phyloP scores from a whole-genome alignment of 192 early-diverging fungal genomes.

The Podila epigama region DNA sequence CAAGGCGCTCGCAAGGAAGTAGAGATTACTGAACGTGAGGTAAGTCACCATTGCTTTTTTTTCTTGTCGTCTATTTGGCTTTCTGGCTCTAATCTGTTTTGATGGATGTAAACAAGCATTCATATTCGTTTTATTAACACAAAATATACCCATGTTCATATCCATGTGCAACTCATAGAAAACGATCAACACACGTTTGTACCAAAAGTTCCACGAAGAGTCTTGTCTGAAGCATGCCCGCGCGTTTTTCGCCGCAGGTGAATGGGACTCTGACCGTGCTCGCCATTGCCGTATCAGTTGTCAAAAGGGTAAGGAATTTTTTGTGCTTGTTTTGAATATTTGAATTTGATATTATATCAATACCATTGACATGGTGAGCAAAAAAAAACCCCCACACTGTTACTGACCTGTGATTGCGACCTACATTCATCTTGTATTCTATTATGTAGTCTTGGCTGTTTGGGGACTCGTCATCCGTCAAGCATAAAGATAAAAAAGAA shows the following conservation, averaged over 20 bases:
- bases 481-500: slow-evolving; percentile 13
- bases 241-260: slow-evolving; percentile 56
- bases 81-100: neutral
- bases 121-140: slow-evolving; percentile 7
- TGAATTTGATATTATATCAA: neutral
- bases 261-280: slow-evolving; percentile 59
- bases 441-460: slow-evolving; percentile 22
- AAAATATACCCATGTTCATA: too few relatives aligned
- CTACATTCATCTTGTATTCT: neutral
- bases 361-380: neutral
- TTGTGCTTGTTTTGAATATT: neutral
- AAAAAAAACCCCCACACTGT: neutral
- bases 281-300: slow-evolving; percentile 53
- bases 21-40: slow-evolving; percentile 54
- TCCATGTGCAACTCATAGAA: slow-evolving; percentile 47
- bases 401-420: neutral
- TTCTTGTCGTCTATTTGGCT: neutral
- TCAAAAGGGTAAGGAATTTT: slow-evolving; percentile 36
- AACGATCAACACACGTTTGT: slow-evolving; percentile 60
- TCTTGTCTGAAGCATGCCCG: slow-evolving; percentile 64
- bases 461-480: slow-evolving; percentile 42
- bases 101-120: neutral
- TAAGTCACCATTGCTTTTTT: slow-evolving; percentile 5
- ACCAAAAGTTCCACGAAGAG: slow-evolving; percentile 66
- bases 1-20: slow-evolving; percentile 17